Evolutionary conservation across 208 protist species (phyloP).

Genomic region (Blechomonas ayalai): DNA sequence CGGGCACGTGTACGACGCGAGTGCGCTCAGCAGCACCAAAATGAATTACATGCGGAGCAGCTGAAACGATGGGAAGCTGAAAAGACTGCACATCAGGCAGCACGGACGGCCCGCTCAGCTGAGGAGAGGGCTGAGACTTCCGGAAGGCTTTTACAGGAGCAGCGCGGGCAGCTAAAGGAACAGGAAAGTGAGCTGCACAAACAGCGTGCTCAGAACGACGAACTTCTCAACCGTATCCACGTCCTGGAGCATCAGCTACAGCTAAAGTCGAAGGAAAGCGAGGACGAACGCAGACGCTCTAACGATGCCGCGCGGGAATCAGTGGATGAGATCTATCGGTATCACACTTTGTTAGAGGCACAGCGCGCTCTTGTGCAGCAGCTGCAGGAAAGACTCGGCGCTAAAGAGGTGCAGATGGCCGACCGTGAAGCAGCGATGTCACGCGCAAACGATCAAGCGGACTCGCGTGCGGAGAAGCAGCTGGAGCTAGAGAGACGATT

Average conservation of each 20-base stretch:
- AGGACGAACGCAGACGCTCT: background rate
- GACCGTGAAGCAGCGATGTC: too few relatives aligned
- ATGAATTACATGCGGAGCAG: slow-evolving; percentile 17
- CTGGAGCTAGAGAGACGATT: slow-evolving; percentile 18
- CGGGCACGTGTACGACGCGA: slow-evolving; percentile 17
- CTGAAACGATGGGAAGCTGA: slow-evolving; percentile 13
- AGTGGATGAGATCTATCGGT: slow-evolving; percentile 5
- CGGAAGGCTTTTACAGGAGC: slow-evolving; percentile 6
- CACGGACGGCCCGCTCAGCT: background rate
- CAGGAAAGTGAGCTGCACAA: slow-evolving; percentile 16
- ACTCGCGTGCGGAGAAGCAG: slow-evolving; percentile 12
- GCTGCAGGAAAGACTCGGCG: slow-evolving; percentile 13
- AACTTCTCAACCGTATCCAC: slow-evolving; percentile 10
- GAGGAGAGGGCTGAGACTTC: slow-evolving; percentile 2
- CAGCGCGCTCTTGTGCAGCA: slow-evolving; percentile 14
- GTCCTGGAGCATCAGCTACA: slow-evolving; percentile 13
- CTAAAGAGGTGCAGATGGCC: slow-evolving; percentile 8
- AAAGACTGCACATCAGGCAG: slow-evolving; percentile 2
- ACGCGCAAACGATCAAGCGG: too few relatives aligned
- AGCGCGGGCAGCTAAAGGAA: slow-evolving; percentile 6
- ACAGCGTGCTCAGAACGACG: slow-evolving; percentile 10
- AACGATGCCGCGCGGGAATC: slow-evolving; percentile 3
- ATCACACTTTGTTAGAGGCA: slow-evolving; percentile 10
- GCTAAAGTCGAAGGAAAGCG: background rate
- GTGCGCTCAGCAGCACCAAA: slow-evolving; percentile 19